A percentile compares a stretch with the other conserved stretches of the same genome.
Evolutionary conservation across 2,329 filamentous ascomycete genomes (phyloP).

Genomic region (Scedosporium apiospermum): DNA sequence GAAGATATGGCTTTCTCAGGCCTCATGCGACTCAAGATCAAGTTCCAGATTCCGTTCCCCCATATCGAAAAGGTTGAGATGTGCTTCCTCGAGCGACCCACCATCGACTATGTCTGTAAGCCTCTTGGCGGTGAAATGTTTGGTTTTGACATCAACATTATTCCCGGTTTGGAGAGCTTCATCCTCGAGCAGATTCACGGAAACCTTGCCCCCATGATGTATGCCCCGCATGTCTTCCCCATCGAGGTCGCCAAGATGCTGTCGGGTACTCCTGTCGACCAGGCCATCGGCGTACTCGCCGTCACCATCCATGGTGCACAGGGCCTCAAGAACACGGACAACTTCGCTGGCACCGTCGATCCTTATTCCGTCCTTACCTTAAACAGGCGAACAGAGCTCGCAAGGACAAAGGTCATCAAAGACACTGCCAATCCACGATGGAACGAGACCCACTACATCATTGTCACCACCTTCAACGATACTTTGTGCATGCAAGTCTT

Average conservation of each 20-base stretch:
- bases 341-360: constrained; percentile 84
- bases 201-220: constrained; percentile 95
- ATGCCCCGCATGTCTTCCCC: constrained; percentile 92
- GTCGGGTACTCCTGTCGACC: constrained; percentile 84
- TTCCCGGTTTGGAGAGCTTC: constrained; percentile 85
- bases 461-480: constrained; percentile 85
- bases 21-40: constrained; percentile 93
- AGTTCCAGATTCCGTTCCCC: constrained; percentile 91
- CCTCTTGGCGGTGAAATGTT: constrained; percentile 90
- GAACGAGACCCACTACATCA: constrained; percentile 95
- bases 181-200: constrained; percentile 95
- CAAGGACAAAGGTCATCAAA: constrained; percentile 77
- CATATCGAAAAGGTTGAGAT: constrained; percentile 93
- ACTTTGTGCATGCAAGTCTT: constrained; percentile 75
- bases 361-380: constrained; percentile 81
- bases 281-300: constrained; percentile 88
- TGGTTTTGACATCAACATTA: constrained; percentile 98
- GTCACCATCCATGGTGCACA: constrained; percentile 85
- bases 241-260: constrained; percentile 99
- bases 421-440: constrained; percentile 83
- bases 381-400: constrained; percentile 72
- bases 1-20: constrained; percentile 96
- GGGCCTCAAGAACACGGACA: constrained; percentile 90
- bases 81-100: constrained; percentile 82
- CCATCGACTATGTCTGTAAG: constrained; percentile 96